These are phyloP conservation scores for Neocucurbitaria cava DNA, from an alignment of 2,329 filamentous ascomycete species.

Conservation along the genomic window DNA sequence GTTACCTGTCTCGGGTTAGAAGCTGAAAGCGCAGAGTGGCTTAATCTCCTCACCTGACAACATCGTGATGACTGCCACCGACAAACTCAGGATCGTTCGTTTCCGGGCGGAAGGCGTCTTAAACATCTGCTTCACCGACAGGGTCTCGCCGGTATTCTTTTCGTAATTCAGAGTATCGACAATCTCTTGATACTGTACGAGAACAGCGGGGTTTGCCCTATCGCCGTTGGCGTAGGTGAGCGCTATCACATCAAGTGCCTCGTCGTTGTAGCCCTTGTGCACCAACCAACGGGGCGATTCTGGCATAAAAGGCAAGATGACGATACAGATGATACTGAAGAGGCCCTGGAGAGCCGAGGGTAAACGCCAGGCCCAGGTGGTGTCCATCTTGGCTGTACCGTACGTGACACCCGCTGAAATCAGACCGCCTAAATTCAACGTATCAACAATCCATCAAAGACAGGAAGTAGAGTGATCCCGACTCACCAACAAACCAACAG, in stretches of 20 bases:
- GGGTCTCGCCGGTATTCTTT: constrained; percentile 6
- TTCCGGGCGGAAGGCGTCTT: too few species aligned
- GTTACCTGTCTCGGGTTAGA: constrained; percentile 12
- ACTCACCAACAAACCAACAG: constrained; percentile 5
- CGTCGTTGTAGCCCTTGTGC: constrained; percentile 67
- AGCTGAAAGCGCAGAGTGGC: constrained; percentile 25
- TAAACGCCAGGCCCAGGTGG: constrained; percentile 59
- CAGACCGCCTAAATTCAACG: constrained; percentile 67
- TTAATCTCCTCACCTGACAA: too few species aligned
- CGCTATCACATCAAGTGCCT: constrained; percentile 66
- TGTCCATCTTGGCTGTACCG: constrained; percentile 46
- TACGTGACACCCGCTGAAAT: constrained; percentile 65
- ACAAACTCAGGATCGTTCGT: too few species aligned
- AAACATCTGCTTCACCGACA: too few species aligned
- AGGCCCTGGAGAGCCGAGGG: constrained; percentile 61
- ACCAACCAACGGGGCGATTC: constrained; percentile 63
- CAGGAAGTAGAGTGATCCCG: background rate
- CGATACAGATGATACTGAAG: constrained; percentile 62
- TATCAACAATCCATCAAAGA: too few species aligned
- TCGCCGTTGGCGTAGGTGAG: constrained; percentile 70
- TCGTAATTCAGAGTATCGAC: constrained; percentile 62
- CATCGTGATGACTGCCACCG: too few species aligned
- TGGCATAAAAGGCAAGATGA: constrained; percentile 62
- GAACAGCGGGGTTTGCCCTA: constrained; percentile 64
- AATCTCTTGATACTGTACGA: constrained; percentile 72